Base-by-base conservation (phyloP, 306 rosid genomes). In the Sesbania bispinosa region DNA sequence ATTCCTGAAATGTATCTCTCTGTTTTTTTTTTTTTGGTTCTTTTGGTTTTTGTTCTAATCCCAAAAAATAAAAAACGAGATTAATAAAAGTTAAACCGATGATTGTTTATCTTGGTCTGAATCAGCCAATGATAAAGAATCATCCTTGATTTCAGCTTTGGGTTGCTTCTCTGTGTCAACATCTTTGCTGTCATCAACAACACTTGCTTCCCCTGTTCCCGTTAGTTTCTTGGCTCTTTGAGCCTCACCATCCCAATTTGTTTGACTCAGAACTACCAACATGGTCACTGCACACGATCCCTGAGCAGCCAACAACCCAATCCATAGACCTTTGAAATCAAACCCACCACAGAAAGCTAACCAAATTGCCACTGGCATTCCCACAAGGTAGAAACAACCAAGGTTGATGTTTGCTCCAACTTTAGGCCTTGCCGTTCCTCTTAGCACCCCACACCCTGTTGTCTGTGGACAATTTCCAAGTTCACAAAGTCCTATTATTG, bases 381-480 rank as follows among this genome's bases (percentile, higher is more conserved):
- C 99, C 19, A 95, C 96, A n/a, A 88, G 62, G 66, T 95, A 95
- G 75, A 95, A 95, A 70, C 96, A 85, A 1, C 91, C 92, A 67
- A 95, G 64, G 69, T 95, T 95, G 13, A 95, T 88, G 16, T 85
- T 81, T 3, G 99, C 99, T 1, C 95, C 99, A 0, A 82, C 83
- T 74, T 83, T 95, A 0, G 96, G 96, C 84, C 97, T 79, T 15
- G 99, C 99, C 0, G 96, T 91, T 5, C 99, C 97, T 62, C 99
- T 86, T 27, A 95, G 65, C 1, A 91, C 97, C n/a, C 99, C 99
- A 51, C 99, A 91, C 2, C 97, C 97, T 0, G 97, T 88, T 18
- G 99, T 95, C 41, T 95, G 97, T 3, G 99, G 97, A 51, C 96
- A 91, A 54, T 95, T 95, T 19, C 99, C 97, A 0, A 95, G 86